Evolutionary conservation across 176 grass and related monocot genomes (phyloP), one percentile per base, ranked within the genome.

Genomic region (Cenchrus purpureus): DNA sequence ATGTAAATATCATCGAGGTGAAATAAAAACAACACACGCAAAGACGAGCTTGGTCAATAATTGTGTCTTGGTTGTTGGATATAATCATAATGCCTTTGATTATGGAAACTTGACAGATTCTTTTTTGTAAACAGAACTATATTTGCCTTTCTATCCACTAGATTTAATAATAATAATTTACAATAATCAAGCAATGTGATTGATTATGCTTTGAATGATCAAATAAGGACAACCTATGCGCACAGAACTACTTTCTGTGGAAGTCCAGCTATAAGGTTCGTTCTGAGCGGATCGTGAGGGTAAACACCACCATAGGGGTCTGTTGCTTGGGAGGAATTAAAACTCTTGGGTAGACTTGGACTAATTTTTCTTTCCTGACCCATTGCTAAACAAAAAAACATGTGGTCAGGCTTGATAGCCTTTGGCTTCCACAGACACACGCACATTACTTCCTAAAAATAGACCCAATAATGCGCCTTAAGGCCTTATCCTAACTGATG

Each of bases 41-140:
- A 22, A 31, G 20, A 72, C 34, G 9, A 0, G 5, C 20, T 11
- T 79, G 29, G 42, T 80, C 44, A 68, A 77, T 14, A 79, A 10
- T 73, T 49, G 6, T 74, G 55, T 79, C 28, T 61, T 34, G 28
- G 20, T 72, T 85, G 65, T 78, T 73, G 55, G 32, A 40, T 77
- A 37, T 15, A 84, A 25, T 67, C 70, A 65, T 15, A 79, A 17
- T 13, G 57, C 8, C 31, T 31, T 75, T n/a, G 1, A 2, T 44
- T 59, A 75, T 64, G 13, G 70, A 77, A 77, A 82, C 56, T 57
- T 29, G 32, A 54, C 6, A 9, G 56, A 64, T 31, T 48, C 49
- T 72, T 62, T 62, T 42, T 32, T 32, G 13, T 34, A 68, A 81
- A 74, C 22, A 25, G 11, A 51, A 54, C 16, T 76, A 72, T 10